Conservation (phyloP, 352 stramenopile genomes). For the Achlya hypogyna region DNA sequence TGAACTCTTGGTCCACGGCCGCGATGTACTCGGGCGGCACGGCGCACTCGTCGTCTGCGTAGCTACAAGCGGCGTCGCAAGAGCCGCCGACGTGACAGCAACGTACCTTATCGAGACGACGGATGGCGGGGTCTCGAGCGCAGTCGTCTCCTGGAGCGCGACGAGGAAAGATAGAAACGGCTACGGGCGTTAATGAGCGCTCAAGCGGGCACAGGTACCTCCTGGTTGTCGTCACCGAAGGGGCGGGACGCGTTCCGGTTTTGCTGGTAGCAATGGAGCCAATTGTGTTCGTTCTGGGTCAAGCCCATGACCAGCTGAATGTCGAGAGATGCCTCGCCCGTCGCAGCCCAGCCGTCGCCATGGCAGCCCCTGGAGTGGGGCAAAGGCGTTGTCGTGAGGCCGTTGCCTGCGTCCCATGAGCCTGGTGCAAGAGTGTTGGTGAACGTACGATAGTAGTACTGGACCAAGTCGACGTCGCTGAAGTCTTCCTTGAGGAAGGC, state of each 20-base stretch:
- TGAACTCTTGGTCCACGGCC: constrained; percentile 60
- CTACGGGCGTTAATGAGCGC: neutral
- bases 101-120: constrained; percentile 59
- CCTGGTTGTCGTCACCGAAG: constrained; percentile 62
- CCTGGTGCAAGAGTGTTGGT: neutral
- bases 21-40: constrained; percentile 41
- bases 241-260: constrained; percentile 35
- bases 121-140: constrained; percentile 41
- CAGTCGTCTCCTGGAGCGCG: constrained; percentile 64
- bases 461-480: constrained; percentile 38
- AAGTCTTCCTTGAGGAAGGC: constrained; percentile 67
- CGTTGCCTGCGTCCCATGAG: neutral
- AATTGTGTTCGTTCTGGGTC: constrained; percentile 34
- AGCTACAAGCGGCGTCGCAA: constrained; percentile 26
- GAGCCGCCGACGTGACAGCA: neutral
- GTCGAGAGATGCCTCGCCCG: constrained; percentile 62
- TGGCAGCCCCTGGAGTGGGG: constrained; percentile 12
- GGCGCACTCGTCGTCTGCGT: constrained; percentile 74
- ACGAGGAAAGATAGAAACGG: constrained; percentile 64
- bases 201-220: constrained; percentile 20
- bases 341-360: constrained; percentile 20
- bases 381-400: neutral
- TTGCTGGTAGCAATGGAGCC: constrained; percentile 56
- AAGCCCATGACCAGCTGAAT: constrained; percentile 46
- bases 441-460: constrained; percentile 24